Evolutionary conservation across 441 rosid species (phyloP), one percentile per base, ranked within the genome.

Genomic region (Mallotus japonicus): DNA sequence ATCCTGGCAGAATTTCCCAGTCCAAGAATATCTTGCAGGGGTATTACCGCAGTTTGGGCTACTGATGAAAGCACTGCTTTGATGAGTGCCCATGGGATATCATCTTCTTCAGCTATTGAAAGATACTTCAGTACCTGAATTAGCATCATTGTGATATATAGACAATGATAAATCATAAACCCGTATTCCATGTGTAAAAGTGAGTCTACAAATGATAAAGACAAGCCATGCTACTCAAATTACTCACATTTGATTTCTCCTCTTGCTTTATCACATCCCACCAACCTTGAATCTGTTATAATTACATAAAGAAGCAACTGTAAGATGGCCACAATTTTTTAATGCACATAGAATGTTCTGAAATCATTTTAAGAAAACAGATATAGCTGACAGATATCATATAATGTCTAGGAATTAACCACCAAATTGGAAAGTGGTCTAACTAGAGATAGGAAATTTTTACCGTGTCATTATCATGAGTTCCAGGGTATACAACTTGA

Each of bases 391-490:
- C 50, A 70, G 28, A 32, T 28, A 57, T 63, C 40, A 55, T 19
- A 20, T 62, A 24, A 19, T 10, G 46, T 46, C n/a, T 47, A 65
- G 22, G 44, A 42, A 1, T 58, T 24, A 59, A 24, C 34, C 5
- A 5, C 11, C 47, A 24, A 46, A 60, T 51, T n/a, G n/a, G 28
- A 20, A 47, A 47, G 16, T 9, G 11, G 3, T 5, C 9, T 71
- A 4, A 12, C 7, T 47, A 34, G 46, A 73, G 53, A 6, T 65
- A 24, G 57, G 67, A 69, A 66, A 76, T 44, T 73, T 58, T 77
- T 85, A 95, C 97, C 76, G 98, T 92, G 78, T 95, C 99, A 74
- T 95, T 92, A 77, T 95, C 99, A 81, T 92, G 99, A 56, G 99
- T 95, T 80, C 98, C 99, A 22, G 97, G 87, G 85, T 95, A 95